Conservation (phyloP, 805 yeast genomes). For the Lipomyces sp. region DNA sequence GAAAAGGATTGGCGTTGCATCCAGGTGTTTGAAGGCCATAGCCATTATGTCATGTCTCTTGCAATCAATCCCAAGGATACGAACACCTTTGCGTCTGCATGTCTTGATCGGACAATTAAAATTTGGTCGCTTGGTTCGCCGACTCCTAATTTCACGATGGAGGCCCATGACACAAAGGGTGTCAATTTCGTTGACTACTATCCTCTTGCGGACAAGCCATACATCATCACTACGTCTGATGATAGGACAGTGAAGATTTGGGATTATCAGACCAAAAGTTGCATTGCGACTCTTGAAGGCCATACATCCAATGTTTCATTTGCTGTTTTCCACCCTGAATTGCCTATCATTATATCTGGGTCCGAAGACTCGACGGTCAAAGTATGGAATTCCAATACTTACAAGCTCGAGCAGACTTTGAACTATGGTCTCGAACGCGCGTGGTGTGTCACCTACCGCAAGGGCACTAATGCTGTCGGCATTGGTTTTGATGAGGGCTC, state of each 20-base stretch:
- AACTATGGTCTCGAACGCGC: constrained; percentile 92
- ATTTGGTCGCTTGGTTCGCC: constrained; percentile 91
- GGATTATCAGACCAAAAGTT: constrained; percentile 90
- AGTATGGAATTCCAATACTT: constrained; percentile 92
- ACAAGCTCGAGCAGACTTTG: constrained; percentile 86
- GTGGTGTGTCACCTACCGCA: constrained; percentile 85
- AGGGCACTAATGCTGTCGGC: constrained; percentile 73
- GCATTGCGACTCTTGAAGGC: constrained; percentile 91
- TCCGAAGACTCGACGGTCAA: constrained; percentile 94
- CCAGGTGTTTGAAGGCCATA: constrained; percentile 92
- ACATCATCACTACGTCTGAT: constrained; percentile 89
- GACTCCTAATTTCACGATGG: constrained; percentile 84
- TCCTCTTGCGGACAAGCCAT: constrained; percentile 96
- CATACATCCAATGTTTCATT: constrained; percentile 92
- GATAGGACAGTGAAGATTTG: constrained; percentile 80
- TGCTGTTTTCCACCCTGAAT: constrained; percentile 97
- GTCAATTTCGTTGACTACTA: constrained; percentile 95
- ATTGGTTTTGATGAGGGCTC: constrained; percentile 95
- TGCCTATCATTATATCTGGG: constrained; percentile 92
- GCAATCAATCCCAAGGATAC: constrained; percentile 97
- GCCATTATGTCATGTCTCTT: constrained; percentile 89
- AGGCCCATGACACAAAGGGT: constrained; percentile 89
- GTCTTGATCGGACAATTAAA: constrained; percentile 93
- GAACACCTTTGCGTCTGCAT: constrained; percentile 95
- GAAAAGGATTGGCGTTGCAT: constrained; percentile 87